Conservation (phyloP, 2,329 filamentous ascomycete genomes). For the Drechslera avenae region DNA sequence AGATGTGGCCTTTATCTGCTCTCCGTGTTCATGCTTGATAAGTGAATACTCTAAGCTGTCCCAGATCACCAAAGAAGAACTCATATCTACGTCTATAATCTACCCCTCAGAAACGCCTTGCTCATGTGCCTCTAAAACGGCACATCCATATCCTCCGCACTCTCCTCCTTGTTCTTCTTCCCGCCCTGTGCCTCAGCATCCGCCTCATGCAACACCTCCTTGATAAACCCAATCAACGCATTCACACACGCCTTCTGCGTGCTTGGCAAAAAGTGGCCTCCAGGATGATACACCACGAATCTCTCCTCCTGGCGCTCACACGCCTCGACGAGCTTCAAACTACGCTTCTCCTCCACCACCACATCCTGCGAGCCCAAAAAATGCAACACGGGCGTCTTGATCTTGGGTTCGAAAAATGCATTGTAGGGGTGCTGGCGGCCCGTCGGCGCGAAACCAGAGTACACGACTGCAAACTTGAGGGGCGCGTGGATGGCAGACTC, state of each 20-base stretch:
- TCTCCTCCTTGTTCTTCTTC: conserved; percentile 56
- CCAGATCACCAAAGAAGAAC: no score
- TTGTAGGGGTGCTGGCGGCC: conserved; percentile 63
- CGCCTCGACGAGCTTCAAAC: conserved; percentile 68
- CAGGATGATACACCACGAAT: conserved; percentile 72
- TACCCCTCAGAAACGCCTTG: not conserved
- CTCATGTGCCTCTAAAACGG: conserved; percentile 57
- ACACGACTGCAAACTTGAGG: conserved; percentile 73
- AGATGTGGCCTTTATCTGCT: not conserved
- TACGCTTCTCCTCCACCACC: conserved; percentile 80
- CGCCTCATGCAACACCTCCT: conserved; percentile 57
- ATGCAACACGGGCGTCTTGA: conserved; percentile 79
- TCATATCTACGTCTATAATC: not conserved
- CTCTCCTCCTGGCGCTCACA: conserved; percentile 60
- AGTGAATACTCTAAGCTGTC: not conserved
- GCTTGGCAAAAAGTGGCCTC: conserved; percentile 85
- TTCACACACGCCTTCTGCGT: conserved; percentile 79
- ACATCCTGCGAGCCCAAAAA: conserved; percentile 83
- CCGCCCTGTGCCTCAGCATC: conserved; percentile 44
- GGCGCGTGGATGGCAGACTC: conserved; percentile 55
- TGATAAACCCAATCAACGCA: conserved; percentile 75
- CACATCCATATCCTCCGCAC: conserved; percentile 70
- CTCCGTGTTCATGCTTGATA: not conserved
- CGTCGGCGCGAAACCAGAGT: conserved; percentile 74
- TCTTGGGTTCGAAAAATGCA: conserved; percentile 75